Evolutionary conservation across 140 eudicot species (phyloP), one percentile per base, ranked within the genome.

Genomic region (Stevia rebaudiana): DNA sequence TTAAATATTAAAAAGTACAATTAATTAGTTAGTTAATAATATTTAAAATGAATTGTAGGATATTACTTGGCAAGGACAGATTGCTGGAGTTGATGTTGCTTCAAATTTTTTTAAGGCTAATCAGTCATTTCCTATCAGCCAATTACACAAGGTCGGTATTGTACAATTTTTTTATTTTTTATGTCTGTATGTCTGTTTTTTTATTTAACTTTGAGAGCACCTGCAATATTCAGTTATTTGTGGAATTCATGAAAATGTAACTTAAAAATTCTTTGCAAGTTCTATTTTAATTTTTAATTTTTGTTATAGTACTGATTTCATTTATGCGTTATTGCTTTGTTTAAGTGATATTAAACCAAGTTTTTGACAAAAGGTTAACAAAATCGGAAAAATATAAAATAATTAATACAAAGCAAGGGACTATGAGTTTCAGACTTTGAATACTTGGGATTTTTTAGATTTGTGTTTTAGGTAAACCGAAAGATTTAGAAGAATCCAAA

Each of bases 71-170:
- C 89, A 87, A 87, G 98, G 98, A 11, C 79, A 84, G 69, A 66
- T 82, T 74, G 98, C 98, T 69, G 98, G 98, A 60, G 91, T 81
- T 63, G 83, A 82, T 72, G 95, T 82, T 42, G 98, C 98, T 53
- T 47, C 82, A 3, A 63, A 73, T 39, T 39, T 66, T 57, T 91
- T 91, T 46, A 87, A 76, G 84, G 96, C 96, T 68, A 85, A 91
- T 6, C 71, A 69, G 65, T 86, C 98, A 37, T 79, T 76, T 72
- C 89, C 98, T 5, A 77, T 91, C 30, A 78, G 86, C 78, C 71
- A 79, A 68, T 73, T 91, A 61, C 65, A 61, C 10, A 68, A 76
- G 84, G 98, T 78, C 30, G 65, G 82, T 15, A 39, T 16, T 71
- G 9, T 43, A n/a, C 22, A n/a, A 28, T n/a, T 16, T 40, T 11